These are phyloP conservation scores for Blastocystis sp. DNA, from an alignment of 352 stramenopile species.

Conservation along the genomic window DNA sequence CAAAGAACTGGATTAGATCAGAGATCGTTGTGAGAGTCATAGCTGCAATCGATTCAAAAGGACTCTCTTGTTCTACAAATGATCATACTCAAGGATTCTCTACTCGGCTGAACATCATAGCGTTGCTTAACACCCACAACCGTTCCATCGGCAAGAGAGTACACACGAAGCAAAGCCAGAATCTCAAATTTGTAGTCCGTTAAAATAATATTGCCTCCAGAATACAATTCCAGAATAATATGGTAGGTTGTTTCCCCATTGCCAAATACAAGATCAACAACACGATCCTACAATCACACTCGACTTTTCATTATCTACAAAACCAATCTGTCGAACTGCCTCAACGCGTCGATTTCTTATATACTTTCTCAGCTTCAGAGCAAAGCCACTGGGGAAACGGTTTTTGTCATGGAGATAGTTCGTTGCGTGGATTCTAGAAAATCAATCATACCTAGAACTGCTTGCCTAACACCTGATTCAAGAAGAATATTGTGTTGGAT, in stretches of 20 bases:
- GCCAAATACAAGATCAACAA: slow-evolving; percentile 78
- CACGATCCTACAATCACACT: slow-evolving; percentile 72
- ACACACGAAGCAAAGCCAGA: slow-evolving; percentile 74
- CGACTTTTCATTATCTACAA: not conserved
- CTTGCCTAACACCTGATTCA: slow-evolving; percentile 35
- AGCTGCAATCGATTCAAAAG: slow-evolving; percentile 62
- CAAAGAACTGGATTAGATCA: slow-evolving; percentile 69
- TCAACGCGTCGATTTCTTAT: slow-evolving; percentile 75
- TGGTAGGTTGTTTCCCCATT: slow-evolving; percentile 74
- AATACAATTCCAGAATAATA: slow-evolving; percentile 79
- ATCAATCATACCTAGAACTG: not conserved
- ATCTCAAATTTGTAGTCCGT: slow-evolving; percentile 77
- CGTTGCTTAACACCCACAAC: slow-evolving; percentile 78
- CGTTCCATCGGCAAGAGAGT: slow-evolving; percentile 78
- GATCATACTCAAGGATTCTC: not conserved
- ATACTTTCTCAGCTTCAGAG: slow-evolving; percentile 80
- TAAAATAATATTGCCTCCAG: slow-evolving; percentile 78
- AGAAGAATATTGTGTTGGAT: slow-evolving; percentile 44
- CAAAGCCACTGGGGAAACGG: slow-evolving; percentile 74
- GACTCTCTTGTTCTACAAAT: slow-evolving; percentile 65
- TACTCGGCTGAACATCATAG: slow-evolving; percentile 69
- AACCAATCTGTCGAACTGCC: slow-evolving; percentile 69
- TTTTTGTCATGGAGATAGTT: slow-evolving; percentile 65
- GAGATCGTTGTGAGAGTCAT: slow-evolving; percentile 65
- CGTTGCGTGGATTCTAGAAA: slow-evolving; percentile 31